phyloP scores from a whole-genome alignment of 1,139 yeast species.

The Candida sp. region DNA sequence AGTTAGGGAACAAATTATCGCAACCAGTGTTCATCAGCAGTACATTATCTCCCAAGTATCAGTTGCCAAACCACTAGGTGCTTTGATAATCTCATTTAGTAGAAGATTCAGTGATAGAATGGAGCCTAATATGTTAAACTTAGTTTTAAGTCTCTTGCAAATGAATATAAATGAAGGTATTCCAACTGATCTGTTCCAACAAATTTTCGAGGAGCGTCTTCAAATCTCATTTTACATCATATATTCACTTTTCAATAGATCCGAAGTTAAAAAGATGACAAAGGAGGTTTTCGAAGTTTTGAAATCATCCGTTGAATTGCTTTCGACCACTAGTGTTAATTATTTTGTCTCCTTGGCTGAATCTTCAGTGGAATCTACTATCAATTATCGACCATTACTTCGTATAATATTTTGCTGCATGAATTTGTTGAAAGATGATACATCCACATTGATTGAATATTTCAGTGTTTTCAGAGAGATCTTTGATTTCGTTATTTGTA shows the following conservation, averaged over 20 bases:
- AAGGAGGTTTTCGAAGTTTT: slow-evolving; percentile 34
- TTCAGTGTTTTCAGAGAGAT: slow-evolving; percentile 52
- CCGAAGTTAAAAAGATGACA: slow-evolving; percentile 21
- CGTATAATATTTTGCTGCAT: slow-evolving; percentile 54
- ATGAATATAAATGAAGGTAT: slow-evolving; percentile 53
- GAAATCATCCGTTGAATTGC: slow-evolving; percentile 36
- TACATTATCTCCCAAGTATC: slow-evolving; percentile 64
- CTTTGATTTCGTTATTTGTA: slow-evolving; percentile 57
- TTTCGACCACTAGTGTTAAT: slow-evolving; percentile 44
- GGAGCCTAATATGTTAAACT: slow-evolving; percentile 32
- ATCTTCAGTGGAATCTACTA: slow-evolving; percentile 29
- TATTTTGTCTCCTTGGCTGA: slow-evolving; percentile 38
- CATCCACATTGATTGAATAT: slow-evolving; percentile 41
- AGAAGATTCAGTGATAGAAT: slow-evolving; percentile 34
- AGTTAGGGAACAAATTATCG: slow-evolving; percentile 48
- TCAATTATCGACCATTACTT: slow-evolving; percentile 56
- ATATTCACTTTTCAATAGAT: slow-evolving; percentile 38
- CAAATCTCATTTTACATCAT: slow-evolving; percentile 69
- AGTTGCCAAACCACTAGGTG: slow-evolving; percentile 76
- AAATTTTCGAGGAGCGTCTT: slow-evolving; percentile 58
- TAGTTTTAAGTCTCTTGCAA: slow-evolving; percentile 49
- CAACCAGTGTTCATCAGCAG: slow-evolving; percentile 64
- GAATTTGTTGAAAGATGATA: slow-evolving; percentile 37
- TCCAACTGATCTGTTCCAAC: slow-evolving; percentile 44
- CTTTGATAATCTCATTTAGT: slow-evolving; percentile 65